phyloP scores from a whole-genome alignment of 352 stramenopile species.

The Phytophthora megakarya region DNA sequence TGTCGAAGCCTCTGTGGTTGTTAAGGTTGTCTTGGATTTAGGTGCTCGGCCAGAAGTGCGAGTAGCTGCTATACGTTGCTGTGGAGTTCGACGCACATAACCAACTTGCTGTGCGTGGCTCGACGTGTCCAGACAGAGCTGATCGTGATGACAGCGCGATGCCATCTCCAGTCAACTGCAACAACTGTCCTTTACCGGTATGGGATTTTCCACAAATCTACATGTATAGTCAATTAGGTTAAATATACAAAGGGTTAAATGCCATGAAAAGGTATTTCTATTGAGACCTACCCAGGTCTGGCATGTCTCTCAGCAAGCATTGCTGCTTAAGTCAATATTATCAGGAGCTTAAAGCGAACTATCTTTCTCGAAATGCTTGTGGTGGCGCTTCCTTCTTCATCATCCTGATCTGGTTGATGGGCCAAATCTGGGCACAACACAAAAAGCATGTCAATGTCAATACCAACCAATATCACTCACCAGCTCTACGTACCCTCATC shows the following conservation, averaged over 20 bases:
- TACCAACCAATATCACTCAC: not conserved
- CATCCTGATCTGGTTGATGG: slow-evolving; percentile 65
- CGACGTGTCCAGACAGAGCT: slow-evolving; percentile 19
- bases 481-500: slow-evolving; percentile 69
- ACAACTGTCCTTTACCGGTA: no score
- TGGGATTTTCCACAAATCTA: no score
- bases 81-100: slow-evolving; percentile 12
- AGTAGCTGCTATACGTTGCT: slow-evolving; percentile 15
- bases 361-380: slow-evolving; percentile 66
- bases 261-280: no score
- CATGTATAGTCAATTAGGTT: no score
- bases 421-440: slow-evolving; percentile 71
- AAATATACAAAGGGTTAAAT: no score
- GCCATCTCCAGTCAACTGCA: slow-evolving; percentile 3
- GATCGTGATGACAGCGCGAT: slow-evolving; percentile 10
- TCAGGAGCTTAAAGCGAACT: slow-evolving; percentile 4
- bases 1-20: slow-evolving; percentile 1
- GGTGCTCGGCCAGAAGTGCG: slow-evolving; percentile 7
- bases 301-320: no score
- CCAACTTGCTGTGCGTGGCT: slow-evolving; percentile 16
- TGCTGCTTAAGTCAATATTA: slow-evolving; percentile 3
- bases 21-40: slow-evolving; percentile 8
- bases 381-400: slow-evolving; percentile 61
- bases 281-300: no score
- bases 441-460: no score